phyloP scores from a whole-genome alignment of 129 eudicot genomes.

The Artemisia argyi region DNA sequence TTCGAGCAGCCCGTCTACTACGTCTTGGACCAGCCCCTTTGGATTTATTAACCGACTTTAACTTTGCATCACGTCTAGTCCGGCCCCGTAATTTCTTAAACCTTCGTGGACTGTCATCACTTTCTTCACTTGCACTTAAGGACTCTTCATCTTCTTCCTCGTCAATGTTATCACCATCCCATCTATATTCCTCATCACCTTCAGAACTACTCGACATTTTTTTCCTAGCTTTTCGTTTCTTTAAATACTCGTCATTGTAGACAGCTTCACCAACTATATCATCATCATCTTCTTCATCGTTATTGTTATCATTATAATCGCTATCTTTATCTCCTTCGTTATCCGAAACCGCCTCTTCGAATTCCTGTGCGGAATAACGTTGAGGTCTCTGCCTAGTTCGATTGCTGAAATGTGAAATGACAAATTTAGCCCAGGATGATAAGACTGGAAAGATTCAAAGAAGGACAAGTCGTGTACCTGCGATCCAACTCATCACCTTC shows the following conservation, averaged over 20 bases:
- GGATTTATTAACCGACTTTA: conserved; percentile 55
- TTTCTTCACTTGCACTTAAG: conserved; percentile 67
- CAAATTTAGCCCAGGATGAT: neutral
- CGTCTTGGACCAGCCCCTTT: conserved; percentile 62
- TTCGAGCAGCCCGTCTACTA: conserved; percentile 75
- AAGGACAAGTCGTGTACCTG: conserved; percentile 36
- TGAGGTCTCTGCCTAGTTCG: conserved; percentile 82
- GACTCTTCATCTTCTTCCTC: conserved; percentile 71
- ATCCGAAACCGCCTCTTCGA: conserved; percentile 65
- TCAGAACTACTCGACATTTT: conserved; percentile 75
- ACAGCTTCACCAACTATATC: conserved; percentile 96
- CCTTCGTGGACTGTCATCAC: conserved; percentile 57
- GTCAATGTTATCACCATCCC: conserved; percentile 68
- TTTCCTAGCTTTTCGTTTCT: conserved; percentile 54
- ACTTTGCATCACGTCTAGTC: conserved; percentile 64
- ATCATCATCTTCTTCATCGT: conserved; percentile 58
- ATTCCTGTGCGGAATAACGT: conserved; percentile 65
- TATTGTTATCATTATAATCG: conserved; percentile 47
- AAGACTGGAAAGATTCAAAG: neutral
- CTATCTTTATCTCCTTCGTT: conserved; percentile 59
- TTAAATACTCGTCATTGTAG: conserved; percentile 86
- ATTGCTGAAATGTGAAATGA: conserved; percentile 39
- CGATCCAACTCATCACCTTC: conserved; percentile 64
- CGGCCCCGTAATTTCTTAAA: conserved; percentile 50
- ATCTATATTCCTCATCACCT: conserved; percentile 88